These are phyloP conservation scores for Excoecaria agallocha DNA, from an alignment of 345 rosid genomes.

Conservation along the genomic window DNA sequence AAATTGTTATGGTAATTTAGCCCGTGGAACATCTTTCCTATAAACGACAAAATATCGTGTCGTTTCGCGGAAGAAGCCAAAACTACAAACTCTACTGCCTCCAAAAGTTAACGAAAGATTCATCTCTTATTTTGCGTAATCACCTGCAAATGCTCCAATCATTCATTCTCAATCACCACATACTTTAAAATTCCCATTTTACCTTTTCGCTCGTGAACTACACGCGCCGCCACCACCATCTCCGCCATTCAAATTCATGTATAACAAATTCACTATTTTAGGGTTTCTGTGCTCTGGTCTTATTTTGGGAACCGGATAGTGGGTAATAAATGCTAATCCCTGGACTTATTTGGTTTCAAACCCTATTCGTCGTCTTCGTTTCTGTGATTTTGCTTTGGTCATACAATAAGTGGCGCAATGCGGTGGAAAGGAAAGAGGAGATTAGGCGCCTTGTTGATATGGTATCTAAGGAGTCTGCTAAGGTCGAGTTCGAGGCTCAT, in stretches of 20 bases:
- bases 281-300: slow-evolving; percentile 42
- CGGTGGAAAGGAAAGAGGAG: slow-evolving; percentile 44
- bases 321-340: slow-evolving; percentile 33
- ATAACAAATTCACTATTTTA: slow-evolving; percentile 30
- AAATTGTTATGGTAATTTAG: too few relatives aligned
- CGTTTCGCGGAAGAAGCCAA: not conserved
- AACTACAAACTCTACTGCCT: not conserved
- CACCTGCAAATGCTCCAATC: slow-evolving; percentile 41
- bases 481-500: slow-evolving; percentile 10
- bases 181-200: slow-evolving; percentile 18
- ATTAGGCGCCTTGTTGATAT: slow-evolving; percentile 41
- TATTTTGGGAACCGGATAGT: slow-evolving; percentile 39
- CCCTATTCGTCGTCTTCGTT: slow-evolving; percentile 32
- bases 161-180: slow-evolving; percentile 25
- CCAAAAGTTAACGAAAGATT: slow-evolving; percentile 5
- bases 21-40: not conserved
- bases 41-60: not conserved
- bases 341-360: slow-evolving; percentile 49
- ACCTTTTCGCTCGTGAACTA: slow-evolving; percentile 27
- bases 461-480: slow-evolving; percentile 47
- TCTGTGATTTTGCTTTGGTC: slow-evolving; percentile 30
- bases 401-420: slow-evolving; percentile 54
- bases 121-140: not conserved
- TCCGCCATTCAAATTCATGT: slow-evolving; percentile 26
- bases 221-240: slow-evolving; percentile 29